Evolutionary conservation across 1,284 basidiomycete genomes (phyloP).

Genomic region (Malassezia furfur): DNA sequence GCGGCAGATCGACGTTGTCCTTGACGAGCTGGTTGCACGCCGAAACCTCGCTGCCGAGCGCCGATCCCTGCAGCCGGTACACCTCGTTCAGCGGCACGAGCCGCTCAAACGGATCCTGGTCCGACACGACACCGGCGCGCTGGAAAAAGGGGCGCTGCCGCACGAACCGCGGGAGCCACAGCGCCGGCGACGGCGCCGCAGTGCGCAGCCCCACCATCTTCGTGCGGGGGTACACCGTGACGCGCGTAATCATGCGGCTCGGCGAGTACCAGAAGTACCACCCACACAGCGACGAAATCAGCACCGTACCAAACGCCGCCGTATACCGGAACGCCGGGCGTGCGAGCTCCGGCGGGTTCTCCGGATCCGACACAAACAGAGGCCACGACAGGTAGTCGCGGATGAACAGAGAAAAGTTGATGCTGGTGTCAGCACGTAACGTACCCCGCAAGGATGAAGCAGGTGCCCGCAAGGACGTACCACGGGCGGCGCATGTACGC

Average conservation of each 20-base stretch:
- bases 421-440: neutral
- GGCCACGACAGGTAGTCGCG: conserved; percentile 19
- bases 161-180: conserved; percentile 1
- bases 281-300: conserved; percentile 12
- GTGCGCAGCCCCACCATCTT: conserved; percentile 17
- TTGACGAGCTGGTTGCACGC: conserved; percentile 5
- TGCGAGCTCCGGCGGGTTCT: conserved; percentile 7
- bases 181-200: conserved; percentile 12
- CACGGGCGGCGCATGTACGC: conserved; percentile 15
- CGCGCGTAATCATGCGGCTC: conserved; percentile 17
- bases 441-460: conserved; percentile 15
- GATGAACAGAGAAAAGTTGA: conserved; percentile 18
- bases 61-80: conserved; percentile 16
- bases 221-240: conserved; percentile 12
- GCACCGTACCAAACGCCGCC: conserved; percentile 12
- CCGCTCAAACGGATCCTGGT: conserved; percentile 10
- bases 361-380: conserved; percentile 13
- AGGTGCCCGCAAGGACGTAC: conserved; percentile 9
- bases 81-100: conserved; percentile 9
- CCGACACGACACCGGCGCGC: conserved; percentile 11
- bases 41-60: conserved; percentile 11
- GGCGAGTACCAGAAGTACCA: conserved; percentile 19
- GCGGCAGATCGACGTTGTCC: conserved; percentile 1
- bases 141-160: conserved; percentile 5
- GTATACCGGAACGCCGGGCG: conserved; percentile 7